Conservation (phyloP, 768 basidiomycete species). For the Tubosaeta sp. region DNA sequence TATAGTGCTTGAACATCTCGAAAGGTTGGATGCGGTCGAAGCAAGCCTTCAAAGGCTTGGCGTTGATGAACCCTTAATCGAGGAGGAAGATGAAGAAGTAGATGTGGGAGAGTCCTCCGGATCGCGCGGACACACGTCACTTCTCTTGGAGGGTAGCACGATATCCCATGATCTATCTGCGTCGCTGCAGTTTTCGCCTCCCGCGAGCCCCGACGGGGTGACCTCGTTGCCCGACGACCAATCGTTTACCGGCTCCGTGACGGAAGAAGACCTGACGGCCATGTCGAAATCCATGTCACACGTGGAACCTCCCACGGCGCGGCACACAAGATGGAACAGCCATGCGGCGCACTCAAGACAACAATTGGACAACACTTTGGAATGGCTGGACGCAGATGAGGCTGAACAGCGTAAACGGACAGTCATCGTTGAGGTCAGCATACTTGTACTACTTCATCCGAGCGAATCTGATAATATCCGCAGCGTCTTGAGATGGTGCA, state of each 20-base stretch:
- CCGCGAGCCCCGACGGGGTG: constrained; percentile 50
- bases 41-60: constrained; percentile 74
- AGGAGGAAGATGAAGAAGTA: constrained; percentile 49
- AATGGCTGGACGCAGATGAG: constrained; percentile 43
- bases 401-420: constrained; percentile 45
- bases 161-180: constrained; percentile 20
- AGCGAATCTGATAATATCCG: constrained; percentile 1
- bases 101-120: constrained; percentile 58
- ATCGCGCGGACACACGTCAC: constrained; percentile 10
- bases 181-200: constrained; percentile 49
- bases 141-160: constrained; percentile 21
- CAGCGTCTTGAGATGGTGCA: constrained; percentile 74
- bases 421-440: constrained; percentile 68
- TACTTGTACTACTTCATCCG: neutral
- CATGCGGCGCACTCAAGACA: constrained; percentile 25
- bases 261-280: constrained; percentile 66
- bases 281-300: constrained; percentile 78
- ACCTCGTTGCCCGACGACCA: constrained; percentile 54
- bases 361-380: constrained; percentile 33
- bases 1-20: constrained; percentile 78
- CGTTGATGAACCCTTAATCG: constrained; percentile 48
- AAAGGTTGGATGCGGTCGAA: constrained; percentile 79
- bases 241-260: constrained; percentile 50
- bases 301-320: constrained; percentile 47
- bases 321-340: constrained; percentile 35